These are phyloP conservation scores for Penicillium psychrofluorescens DNA, from an alignment of 495 filamentous ascomycete genomes.

Conservation along the genomic window DNA sequence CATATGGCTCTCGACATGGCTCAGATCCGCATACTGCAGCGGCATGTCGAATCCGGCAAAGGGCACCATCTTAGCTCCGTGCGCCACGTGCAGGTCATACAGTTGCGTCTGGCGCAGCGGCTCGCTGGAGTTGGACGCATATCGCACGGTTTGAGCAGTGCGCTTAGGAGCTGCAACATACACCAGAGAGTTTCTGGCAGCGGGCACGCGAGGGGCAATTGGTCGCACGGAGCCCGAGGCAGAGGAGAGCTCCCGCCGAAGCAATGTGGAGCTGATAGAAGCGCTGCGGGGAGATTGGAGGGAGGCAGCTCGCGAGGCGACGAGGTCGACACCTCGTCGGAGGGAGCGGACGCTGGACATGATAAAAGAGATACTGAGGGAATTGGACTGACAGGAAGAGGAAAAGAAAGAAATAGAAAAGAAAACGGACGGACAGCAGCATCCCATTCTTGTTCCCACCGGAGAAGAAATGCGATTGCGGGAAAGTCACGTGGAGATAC, in stretches of 20 bases:
- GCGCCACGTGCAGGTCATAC: conserved; percentile 69
- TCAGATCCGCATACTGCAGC: conserved; percentile 70
- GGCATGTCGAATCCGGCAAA: conserved; percentile 95
- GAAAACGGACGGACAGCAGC: conserved; percentile 6
- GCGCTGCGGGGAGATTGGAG: conserved; percentile 19
- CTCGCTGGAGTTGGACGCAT: conserved; percentile 54
- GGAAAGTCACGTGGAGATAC: conserved; percentile 40
- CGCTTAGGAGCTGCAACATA: conserved; percentile 4
- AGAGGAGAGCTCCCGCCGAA: conserved; percentile 30
- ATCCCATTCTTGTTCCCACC: conserved; percentile 13
- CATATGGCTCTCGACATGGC: conserved; percentile 70
- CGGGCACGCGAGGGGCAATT: conserved; percentile 8
- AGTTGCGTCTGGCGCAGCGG: conserved; percentile 63
- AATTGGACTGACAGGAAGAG: conserved; percentile 13
- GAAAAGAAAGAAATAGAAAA: conserved; percentile 9
- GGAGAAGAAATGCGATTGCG: conserved; percentile 27
- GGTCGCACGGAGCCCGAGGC: conserved; percentile 21
- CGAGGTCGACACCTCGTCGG: conserved; percentile 24
- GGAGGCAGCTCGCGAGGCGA: conserved; percentile 22
- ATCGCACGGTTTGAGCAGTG: conserved; percentile 32
- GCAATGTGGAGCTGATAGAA: conserved; percentile 30
- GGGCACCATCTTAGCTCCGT: conserved; percentile 92
- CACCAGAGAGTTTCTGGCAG: too few species aligned
- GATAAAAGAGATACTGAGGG: conserved; percentile 12
- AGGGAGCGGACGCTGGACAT: conserved; percentile 31